Conservation (phyloP, 2,329 filamentous ascomycete species). For the Passalora sequoiae region DNA sequence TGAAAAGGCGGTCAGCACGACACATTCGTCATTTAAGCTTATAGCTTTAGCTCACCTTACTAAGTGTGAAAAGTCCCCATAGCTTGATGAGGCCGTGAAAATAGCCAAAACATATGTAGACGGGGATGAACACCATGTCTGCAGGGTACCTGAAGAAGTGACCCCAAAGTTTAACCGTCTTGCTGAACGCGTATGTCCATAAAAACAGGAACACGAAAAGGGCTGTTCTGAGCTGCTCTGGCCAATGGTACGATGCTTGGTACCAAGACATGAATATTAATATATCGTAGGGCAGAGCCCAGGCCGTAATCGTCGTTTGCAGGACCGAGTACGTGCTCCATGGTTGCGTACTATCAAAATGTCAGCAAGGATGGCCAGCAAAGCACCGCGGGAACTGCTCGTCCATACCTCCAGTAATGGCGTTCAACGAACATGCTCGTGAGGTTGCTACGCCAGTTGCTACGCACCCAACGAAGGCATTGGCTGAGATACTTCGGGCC, state of each 20-base stretch:
- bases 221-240: constrained; percentile 37
- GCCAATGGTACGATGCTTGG: constrained; percentile 55
- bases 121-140: constrained; percentile 72
- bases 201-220: constrained; percentile 57
- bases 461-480: constrained; percentile 89
- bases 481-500: constrained; percentile 86
- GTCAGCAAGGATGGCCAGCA: constrained; percentile 13
- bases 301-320: constrained; percentile 84
- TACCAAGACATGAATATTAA: constrained; percentile 65
- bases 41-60: constrained; percentile 54
- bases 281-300: constrained; percentile 74
- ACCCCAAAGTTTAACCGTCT: constrained; percentile 83
- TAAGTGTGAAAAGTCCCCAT: constrained; percentile 71
- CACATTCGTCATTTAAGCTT: constrained; percentile 12
- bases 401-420: constrained; percentile 83
- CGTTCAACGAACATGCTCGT: constrained; percentile 81
- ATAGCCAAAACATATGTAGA: constrained; percentile 89
- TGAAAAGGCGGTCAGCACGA: constrained; percentile 39
- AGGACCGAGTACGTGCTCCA: constrained; percentile 94
- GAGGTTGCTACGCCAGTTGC: constrained; percentile 96
- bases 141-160: constrained; percentile 79
- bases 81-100: constrained; percentile 90
- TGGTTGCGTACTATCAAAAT: constrained; percentile 64
- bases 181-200: constrained; percentile 76
- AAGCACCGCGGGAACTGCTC: background rate